Evolutionary conservation across 1,284 basidiomycete species (phyloP).

Genomic region (Cryptococcus amylolentus): DNA sequence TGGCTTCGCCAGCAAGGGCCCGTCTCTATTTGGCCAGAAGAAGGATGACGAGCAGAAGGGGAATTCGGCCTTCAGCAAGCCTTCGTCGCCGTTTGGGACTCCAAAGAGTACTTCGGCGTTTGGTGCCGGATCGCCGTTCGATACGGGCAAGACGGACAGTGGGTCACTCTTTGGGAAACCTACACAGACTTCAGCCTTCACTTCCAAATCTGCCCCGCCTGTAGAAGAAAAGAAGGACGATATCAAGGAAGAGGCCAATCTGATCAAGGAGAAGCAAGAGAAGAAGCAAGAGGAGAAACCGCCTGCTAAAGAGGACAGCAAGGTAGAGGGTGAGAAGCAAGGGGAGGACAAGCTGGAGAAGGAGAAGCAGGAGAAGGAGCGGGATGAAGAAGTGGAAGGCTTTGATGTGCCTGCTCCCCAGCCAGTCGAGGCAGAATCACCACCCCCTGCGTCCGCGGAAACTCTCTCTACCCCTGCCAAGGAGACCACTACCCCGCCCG

Average conservation of each 20-base stretch:
- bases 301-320: background rate
- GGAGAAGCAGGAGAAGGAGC: background rate
- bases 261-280: background rate
- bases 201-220: background rate
- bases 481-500: background rate
- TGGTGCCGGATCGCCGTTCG: background rate
- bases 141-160: background rate
- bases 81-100: background rate
- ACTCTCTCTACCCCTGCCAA: background rate
- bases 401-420: conserved; percentile 5
- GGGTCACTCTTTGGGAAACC: background rate
- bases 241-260: background rate
- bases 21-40: conserved; percentile 16
- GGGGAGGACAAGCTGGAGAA: background rate
- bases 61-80: background rate
- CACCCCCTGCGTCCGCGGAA: background rate
- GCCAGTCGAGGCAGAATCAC: background rate
- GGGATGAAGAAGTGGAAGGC: conserved; percentile 5
- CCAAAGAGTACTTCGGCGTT: background rate
- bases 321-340: background rate
- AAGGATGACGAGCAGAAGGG: background rate
- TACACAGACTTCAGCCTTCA: background rate
- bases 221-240: background rate
- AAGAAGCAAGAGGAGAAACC: background rate
- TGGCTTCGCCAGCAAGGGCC: conserved; percentile 17